phyloP scores from a whole-genome alignment of 73 alveolate species.

The Tetrahymena borealis region DNA sequence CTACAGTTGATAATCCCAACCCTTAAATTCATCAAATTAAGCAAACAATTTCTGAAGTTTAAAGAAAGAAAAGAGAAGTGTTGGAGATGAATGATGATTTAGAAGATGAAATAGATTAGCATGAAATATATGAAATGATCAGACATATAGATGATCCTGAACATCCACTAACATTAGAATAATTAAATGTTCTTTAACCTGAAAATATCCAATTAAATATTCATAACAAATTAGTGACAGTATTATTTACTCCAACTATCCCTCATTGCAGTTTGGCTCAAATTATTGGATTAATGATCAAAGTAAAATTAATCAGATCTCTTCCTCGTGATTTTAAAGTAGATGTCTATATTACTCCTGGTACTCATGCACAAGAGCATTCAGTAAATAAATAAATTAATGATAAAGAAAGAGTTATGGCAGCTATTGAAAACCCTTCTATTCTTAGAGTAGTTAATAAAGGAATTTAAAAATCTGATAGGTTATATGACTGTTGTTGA shows the following conservation, averaged over 20 bases:
- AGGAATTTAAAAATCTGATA: neutral
- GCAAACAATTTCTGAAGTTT: neutral
- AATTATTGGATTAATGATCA: conserved; percentile 76
- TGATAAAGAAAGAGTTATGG: conserved; percentile 91
- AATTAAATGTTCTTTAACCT: conserved; percentile 69
- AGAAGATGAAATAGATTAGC: neutral
- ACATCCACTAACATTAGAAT: conserved; percentile 86
- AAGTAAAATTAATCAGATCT: conserved; percentile 71
- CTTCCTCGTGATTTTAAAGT: conserved; percentile 73
- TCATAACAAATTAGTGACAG: conserved; percentile 43
- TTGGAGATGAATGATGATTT: neutral
- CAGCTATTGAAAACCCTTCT: conserved; percentile 70
- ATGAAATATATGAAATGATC: conserved; percentile 66
- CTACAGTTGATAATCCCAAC: conserved; percentile 48
- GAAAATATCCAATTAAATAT: conserved; percentile 64
- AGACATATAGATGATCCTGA: conserved; percentile 88
- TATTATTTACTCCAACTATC: conserved; percentile 79
- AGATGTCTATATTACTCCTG: conserved; percentile 69
- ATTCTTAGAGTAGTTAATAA: conserved; percentile 47
- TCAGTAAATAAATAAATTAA: conserved; percentile 77
- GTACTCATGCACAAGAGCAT: conserved; percentile 71
- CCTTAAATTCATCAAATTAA: conserved; percentile 30
- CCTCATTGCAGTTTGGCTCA: conserved; percentile 81
- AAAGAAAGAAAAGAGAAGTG: neutral
- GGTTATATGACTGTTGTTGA: neutral